Conservation (phyloP, 495 filamentous ascomycete genomes). For the Penicillium turbatum region DNA sequence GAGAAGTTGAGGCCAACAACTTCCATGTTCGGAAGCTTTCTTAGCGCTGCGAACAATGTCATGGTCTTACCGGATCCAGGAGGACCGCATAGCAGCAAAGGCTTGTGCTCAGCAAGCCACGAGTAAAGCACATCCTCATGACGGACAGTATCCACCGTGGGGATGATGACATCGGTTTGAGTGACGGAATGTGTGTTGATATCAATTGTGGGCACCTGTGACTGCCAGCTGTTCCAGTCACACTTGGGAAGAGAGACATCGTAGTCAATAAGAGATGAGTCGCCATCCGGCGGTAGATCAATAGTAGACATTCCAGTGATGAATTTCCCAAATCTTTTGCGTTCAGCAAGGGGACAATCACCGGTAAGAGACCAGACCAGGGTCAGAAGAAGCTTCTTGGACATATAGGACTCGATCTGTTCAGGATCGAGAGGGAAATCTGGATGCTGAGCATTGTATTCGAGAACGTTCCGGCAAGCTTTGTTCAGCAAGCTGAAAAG, state of each 20-base stretch:
- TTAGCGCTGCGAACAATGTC: constrained; percentile 94
- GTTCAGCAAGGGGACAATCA: constrained; percentile 84
- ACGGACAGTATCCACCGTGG: constrained; percentile 91
- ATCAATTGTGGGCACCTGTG: constrained; percentile 87
- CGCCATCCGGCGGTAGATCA: constrained; percentile 69
- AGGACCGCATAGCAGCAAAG: constrained; percentile 90
- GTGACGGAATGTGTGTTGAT: constrained; percentile 97
- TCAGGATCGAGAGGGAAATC: constrained; percentile 91
- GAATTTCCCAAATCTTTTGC: constrained; percentile 82
- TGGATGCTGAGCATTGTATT: constrained; percentile 89
- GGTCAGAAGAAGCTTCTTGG: constrained; percentile 88
- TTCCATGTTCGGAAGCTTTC: constrained; percentile 97
- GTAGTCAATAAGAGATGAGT: constrained; percentile 88
- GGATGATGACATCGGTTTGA: constrained; percentile 96
- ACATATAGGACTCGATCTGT: constrained; percentile 80
- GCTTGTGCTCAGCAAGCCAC: constrained; percentile 98
- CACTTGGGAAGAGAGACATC: constrained; percentile 81
- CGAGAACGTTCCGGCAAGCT: constrained; percentile 81
- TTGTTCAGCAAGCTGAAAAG: constrained; percentile 95
- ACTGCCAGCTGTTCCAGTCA: constrained; percentile 90
- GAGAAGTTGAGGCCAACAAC: constrained; percentile 99
- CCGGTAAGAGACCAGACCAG: constrained; percentile 93
- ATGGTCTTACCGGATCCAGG: constrained; percentile 99
- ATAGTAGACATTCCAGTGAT: constrained; percentile 75
- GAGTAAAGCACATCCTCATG: constrained; percentile 98